phyloP scores from a whole-genome alignment of 345 rosid species.

The Salix dunnii region DNA sequence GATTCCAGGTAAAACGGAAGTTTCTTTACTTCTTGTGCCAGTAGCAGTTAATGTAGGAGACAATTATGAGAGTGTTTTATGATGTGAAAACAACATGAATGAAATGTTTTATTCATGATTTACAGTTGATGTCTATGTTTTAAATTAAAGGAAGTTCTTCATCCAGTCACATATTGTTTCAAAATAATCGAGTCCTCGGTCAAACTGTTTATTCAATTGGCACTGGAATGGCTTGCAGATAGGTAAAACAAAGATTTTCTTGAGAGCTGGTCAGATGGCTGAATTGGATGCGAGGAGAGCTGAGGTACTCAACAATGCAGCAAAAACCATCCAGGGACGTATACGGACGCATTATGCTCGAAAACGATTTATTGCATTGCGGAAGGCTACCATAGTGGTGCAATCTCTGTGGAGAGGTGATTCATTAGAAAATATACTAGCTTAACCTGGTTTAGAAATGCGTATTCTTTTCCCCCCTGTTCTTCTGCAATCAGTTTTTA shows the following conservation, averaged over 20 bases:
- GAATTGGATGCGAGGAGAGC: conserved; percentile 88
- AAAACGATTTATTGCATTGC: conserved; percentile 65
- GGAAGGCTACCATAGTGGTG: conserved; percentile 50
- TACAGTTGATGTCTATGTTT: background rate
- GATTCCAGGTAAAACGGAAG: conserved; percentile 65
- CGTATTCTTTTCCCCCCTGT: background rate
- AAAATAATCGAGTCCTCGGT: background rate
- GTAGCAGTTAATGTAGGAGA: conserved; percentile 2
- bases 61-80: background rate
- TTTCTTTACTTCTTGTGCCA: conserved; percentile 12
- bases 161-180: background rate
- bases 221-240: conserved; percentile 48
- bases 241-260: conserved; percentile 91
- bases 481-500: background rate
- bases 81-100: background rate
- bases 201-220: conserved; percentile 5
- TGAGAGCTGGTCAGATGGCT: conserved; percentile 99
- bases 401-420: conserved; percentile 74
- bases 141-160: background rate
- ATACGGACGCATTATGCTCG: conserved; percentile 66
- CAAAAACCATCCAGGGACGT: conserved; percentile 75
- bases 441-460: background rate
- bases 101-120: background rate
- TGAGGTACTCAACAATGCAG: conserved; percentile 73
- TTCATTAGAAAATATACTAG: conserved; percentile 3